Conservation (phyloP, 2,329 filamentous ascomycete genomes). For the Diaporthe helianthi region DNA sequence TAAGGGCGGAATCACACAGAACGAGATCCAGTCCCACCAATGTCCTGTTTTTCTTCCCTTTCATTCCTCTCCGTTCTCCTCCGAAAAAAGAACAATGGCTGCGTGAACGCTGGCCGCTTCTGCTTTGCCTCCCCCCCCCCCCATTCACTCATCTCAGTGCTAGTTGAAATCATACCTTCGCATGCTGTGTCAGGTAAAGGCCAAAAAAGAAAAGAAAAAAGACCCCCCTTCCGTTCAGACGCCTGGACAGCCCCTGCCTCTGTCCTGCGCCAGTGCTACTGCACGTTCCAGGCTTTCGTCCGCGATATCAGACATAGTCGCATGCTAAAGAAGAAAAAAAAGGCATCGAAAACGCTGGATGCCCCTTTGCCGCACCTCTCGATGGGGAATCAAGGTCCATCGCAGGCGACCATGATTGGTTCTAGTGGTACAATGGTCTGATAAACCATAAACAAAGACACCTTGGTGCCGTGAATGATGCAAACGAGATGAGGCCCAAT, state of each 20-base stretch:
- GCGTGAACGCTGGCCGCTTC: background rate
- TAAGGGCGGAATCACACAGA: slow-evolving; percentile 5
- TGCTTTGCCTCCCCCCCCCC: background rate
- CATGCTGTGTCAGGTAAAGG: slow-evolving; percentile 8
- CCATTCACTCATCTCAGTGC: background rate
- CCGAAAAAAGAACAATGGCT: background rate
- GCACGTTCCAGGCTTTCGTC: slow-evolving; percentile 5
- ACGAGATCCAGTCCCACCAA: slow-evolving; percentile 21
- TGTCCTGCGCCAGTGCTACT: slow-evolving; percentile 26
- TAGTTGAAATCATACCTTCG: background rate
- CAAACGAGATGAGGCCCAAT: background rate
- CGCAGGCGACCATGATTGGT: slow-evolving; percentile 18
- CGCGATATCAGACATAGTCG: slow-evolving; percentile 18
- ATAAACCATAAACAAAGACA: slow-evolving; percentile 6
- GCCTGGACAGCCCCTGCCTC: slow-evolving; percentile 18
- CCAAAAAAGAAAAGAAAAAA: slow-evolving; percentile 9
- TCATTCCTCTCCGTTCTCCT: background rate
- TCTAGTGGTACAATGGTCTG: slow-evolving; percentile 26
- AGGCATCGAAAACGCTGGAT: background rate
- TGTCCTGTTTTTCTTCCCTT: background rate
- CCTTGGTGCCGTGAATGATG: slow-evolving; percentile 25
- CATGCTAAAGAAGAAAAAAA: slow-evolving; percentile 7
- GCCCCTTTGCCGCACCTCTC: background rate
- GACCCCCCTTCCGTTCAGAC: slow-evolving; percentile 22
- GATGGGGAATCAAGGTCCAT: background rate